phyloP scores from a whole-genome alignment of 768 basidiomycete genomes.

The Artomyces pyxidatus region DNA sequence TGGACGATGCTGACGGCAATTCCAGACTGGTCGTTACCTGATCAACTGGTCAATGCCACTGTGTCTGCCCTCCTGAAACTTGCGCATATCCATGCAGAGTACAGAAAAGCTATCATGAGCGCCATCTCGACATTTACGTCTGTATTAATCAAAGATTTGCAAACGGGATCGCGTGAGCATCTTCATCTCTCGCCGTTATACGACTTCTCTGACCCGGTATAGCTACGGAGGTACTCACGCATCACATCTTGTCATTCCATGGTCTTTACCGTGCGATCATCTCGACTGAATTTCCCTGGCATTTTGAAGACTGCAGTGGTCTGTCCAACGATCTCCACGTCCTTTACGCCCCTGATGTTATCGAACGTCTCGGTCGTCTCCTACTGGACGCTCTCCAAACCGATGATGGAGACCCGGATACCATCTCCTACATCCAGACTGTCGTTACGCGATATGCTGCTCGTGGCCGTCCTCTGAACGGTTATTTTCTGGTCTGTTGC shows the following conservation, averaged over 20 bases:
- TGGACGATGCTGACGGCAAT: too few relatives aligned
- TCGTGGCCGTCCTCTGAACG: conserved; percentile 71
- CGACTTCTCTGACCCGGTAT: neutral
- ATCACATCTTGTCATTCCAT: conserved; percentile 74
- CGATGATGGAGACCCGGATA: conserved; percentile 44
- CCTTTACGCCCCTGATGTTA: conserved; percentile 56
- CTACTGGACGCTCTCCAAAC: conserved; percentile 53
- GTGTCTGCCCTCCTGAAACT: conserved; percentile 68
- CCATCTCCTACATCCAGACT: conserved; percentile 52
- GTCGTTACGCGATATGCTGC: conserved; percentile 70
- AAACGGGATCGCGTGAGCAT: conserved; percentile 44
- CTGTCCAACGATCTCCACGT: conserved; percentile 45
- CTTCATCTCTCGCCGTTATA: neutral
- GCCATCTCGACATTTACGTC: conserved; percentile 57
- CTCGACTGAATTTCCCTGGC: conserved; percentile 72
- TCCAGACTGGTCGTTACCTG: conserved; percentile 79
- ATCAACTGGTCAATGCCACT: conserved; percentile 75
- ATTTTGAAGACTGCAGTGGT: conserved; percentile 51
- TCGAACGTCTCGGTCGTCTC: conserved; percentile 68
- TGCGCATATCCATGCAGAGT: conserved; percentile 42
- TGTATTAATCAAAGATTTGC: conserved; percentile 47
- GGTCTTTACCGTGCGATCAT: conserved; percentile 83
- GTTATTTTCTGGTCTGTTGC: conserved; percentile 87
- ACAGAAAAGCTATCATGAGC: conserved; percentile 41
- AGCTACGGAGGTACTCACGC: conserved; percentile 71